Base-by-base conservation (phyloP, 108 stramenopile species). In the Aurantiochytrium sp. region DNA sequence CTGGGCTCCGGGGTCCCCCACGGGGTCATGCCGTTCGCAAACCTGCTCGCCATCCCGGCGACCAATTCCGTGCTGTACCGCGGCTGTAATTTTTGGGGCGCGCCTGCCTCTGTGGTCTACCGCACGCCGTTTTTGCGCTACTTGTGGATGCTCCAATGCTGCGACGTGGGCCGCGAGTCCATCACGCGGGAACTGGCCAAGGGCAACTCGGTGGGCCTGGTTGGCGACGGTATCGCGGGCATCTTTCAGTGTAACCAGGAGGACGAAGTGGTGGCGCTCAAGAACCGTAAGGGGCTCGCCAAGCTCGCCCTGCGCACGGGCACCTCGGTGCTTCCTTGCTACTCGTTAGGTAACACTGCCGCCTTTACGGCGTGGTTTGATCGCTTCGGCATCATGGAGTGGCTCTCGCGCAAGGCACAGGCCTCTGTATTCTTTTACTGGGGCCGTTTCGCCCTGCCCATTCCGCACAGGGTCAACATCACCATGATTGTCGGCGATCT, bases 1-100 rank as follows among this genome's bases (percentile, higher is more conserved):
- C 53, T 87, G 4, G 87, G 87, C 21, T 54, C 87, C 4, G 55
- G 65, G 12, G 54, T 55, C 19, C 87, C 87, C 12, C 87, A 87
- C 68, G 87, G 87, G 15, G 87, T 68, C n/a, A 30, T 87, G 37
- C 87, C 87, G 1, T 68, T 87, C 19, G 87, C 87, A 1, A 87
- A 87, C 31, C 21, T 87, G 4, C 65, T 87, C 17, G 17, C 68
- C 22, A 87, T 68, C 2, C 87, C 87, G 10, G 87, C 87, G 59
- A 42, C 39, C 22, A 87, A 87, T 32, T 41, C 65, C 22, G 34
- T 68, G 22, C 45, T 81, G 21, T 81, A 81, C 39, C 17, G 24
- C 21, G 87, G 68, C 15, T 30, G 37, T 27, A 30, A 65, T 22
- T 87, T 87, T 42, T 31, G 31, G 27, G 87, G 87, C 37, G 59